Evolutionary conservation across 805 yeast species (phyloP), one percentile per base, ranked within the genome.

Genomic region (Cyberlindnera suaveolens): DNA sequence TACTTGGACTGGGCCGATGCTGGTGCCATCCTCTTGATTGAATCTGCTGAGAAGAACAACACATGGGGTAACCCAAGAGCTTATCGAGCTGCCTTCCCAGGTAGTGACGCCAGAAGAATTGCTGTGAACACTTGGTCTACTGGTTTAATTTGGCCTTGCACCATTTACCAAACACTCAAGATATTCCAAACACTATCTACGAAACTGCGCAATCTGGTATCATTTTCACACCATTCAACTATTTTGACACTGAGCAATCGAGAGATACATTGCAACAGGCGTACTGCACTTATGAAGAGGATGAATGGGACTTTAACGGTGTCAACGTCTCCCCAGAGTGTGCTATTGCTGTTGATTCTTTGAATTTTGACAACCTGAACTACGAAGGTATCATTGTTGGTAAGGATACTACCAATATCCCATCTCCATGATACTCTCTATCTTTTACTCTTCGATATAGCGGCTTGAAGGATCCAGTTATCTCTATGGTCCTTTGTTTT

Each of bases 111-210:
- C 13, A 54, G 50, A 35, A 50, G 57, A 49, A 44, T 54, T 27
- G 43, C 48, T 8, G 43, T 46, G 16, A 44, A 52, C 18, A 46
- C 58, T 36, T 58, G 19, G 63, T 58, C 18, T 52, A 50, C n/a
- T 58, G 63, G 63, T 45, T 57, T 35, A 58, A 54, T 45, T 38
- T 58, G 34, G 63, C 56, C 29, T 40, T 58, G 18, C 63, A 58
- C 36, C 63, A 58, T 39, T 47, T 58, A 38, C 63, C 63, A 46
- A 57, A 53, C 43, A 53, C 61, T 23, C 58, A 58, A 33, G 63
- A 58, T 46, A 53, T 58, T 31, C 63, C 62, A 46, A 55, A 49
- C 36, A 58, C 63, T 11, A 47, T 58, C 27, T 58, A 49, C 49
- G 50, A 45, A 36, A 54, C 62, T 26, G 63, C 62, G 13, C 48